These are phyloP conservation scores for sorghum (Sorghum bicolor) DNA, from an alignment of 176 grass and related monocot genomes.

Conservation along the genomic window DNA sequence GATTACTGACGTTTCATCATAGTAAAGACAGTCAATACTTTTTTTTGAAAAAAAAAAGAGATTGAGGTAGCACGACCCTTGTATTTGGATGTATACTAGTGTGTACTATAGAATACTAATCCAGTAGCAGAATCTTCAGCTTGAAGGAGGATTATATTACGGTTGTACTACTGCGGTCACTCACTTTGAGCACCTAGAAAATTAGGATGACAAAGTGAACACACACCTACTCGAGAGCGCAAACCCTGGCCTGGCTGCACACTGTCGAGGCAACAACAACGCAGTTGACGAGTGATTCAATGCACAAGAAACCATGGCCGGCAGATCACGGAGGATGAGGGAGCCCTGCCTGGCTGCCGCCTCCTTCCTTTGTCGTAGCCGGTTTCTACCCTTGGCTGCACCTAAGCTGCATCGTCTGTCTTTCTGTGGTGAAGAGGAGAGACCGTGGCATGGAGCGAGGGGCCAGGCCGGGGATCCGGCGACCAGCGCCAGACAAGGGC, in stretches of 20 bases:
- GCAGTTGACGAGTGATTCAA: neutral
- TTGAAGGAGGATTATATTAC: neutral
- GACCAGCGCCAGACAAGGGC: slow-evolving; percentile 23
- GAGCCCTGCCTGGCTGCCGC: neutral
- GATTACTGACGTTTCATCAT: neutral
- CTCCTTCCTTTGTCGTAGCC: neutral
- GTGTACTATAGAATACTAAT: neutral
- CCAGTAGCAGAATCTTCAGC: neutral
- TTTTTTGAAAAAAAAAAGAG: neutral
- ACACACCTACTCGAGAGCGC: neutral
- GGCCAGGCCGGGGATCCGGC: neutral
- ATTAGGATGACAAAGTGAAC: neutral
- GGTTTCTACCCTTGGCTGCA: neutral
- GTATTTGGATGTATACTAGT: neutral
- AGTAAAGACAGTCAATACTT: neutral
- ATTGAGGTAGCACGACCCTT: neutral
- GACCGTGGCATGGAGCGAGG: neutral
- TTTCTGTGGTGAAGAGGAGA: neutral
- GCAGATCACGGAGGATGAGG: slow-evolving; percentile 33
- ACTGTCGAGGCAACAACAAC: neutral
- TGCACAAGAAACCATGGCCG: slow-evolving; percentile 29
- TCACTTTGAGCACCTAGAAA: neutral
- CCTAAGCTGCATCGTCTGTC: neutral
- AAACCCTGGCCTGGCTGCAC: slow-evolving; percentile 2
- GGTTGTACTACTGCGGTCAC: neutral